Conservation (phyloP, 108 stramenopile genomes). For the Cylindrotheca fusiformis region DNA sequence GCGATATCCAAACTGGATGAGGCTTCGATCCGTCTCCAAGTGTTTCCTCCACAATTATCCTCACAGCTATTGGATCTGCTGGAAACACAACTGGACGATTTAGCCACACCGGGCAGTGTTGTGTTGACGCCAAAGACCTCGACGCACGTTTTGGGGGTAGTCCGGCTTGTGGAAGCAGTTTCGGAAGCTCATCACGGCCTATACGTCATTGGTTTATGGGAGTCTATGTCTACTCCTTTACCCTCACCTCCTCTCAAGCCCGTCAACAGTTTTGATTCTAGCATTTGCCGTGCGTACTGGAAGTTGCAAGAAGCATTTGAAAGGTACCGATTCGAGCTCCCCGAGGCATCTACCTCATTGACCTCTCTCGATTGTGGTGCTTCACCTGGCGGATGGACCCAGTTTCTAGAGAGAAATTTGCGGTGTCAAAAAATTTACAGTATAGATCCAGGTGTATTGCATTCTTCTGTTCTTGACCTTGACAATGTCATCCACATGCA, state of each 20-base stretch:
- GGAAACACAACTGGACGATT: conserved; percentile 9
- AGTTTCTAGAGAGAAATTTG: conserved; percentile 45
- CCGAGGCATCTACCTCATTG: neutral
- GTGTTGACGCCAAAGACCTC: neutral
- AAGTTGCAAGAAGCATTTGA: conserved; percentile 64
- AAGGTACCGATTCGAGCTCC: conserved; percentile 23
- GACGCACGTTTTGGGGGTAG: neutral
- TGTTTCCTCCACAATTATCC: conserved; percentile 13
- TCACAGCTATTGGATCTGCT: neutral
- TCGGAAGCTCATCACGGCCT: neutral
- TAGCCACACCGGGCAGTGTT: neutral
- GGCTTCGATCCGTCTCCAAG: conserved; percentile 5
- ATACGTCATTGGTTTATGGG: neutral
- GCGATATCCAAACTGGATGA: neutral
- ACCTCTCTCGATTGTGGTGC: conserved; percentile 63
- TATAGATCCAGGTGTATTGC: conserved; percentile 60
- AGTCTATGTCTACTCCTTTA: neutral
- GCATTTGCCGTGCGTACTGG: conserved; percentile 52
- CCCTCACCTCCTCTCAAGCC: neutral
- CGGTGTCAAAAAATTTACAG: conserved; percentile 38
- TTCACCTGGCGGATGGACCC: conserved; percentile 75
- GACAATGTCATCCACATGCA: conserved; percentile 32
- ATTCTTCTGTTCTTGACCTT: conserved; percentile 21
- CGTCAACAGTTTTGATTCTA: conserved; percentile 15
- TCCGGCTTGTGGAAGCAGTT: neutral